phyloP scores from a whole-genome alignment of 1,284 basidiomycete species.

The Retiboletus fuscus region DNA sequence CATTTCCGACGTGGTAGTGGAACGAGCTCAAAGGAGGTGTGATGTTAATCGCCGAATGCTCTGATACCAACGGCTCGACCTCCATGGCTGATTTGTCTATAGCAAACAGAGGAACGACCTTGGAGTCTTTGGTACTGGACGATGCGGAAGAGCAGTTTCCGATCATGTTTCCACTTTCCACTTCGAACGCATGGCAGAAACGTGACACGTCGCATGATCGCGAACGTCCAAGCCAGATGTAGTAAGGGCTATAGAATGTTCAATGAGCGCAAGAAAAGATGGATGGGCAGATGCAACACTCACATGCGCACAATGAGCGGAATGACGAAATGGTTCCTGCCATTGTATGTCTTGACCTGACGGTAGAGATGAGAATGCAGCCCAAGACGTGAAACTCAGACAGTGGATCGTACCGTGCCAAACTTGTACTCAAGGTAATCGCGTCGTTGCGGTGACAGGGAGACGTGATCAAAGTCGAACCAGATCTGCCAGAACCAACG shows the following conservation, averaged over 20 bases:
- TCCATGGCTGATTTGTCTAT: conserved; percentile 56
- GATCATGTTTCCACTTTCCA: conserved; percentile 76
- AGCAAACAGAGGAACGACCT: conserved; percentile 49
- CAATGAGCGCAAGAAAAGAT: conserved; percentile 10
- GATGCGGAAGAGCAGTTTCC: conserved; percentile 62
- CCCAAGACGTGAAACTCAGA: background rate
- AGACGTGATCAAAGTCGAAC: conserved; percentile 85
- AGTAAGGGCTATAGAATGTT: conserved; percentile 63
- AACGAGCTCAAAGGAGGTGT: conserved; percentile 76
- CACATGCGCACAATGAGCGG: conserved; percentile 78
- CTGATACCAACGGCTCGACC: conserved; percentile 29
- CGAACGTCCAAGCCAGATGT: conserved; percentile 83
- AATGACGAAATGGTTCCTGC: conserved; percentile 77
- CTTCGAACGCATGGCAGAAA: conserved; percentile 73
- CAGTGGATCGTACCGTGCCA: conserved; percentile 64
- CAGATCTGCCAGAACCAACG: conserved; percentile 87
- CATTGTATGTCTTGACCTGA: conserved; percentile 77
- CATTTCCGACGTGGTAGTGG: conserved; percentile 77
- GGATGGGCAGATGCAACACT: conserved; percentile 31
- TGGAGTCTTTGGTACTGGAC: conserved; percentile 50
- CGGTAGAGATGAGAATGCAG: conserved; percentile 10
- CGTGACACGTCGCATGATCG: conserved; percentile 72
- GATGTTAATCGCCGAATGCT: conserved; percentile 59
- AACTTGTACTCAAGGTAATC: conserved; percentile 88
- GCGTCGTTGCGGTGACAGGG: conserved; percentile 74